Evolutionary conservation across 202 grass and related monocot genomes (phyloP).

Genomic region (Schoenoplectus tabernaemontani): DNA sequence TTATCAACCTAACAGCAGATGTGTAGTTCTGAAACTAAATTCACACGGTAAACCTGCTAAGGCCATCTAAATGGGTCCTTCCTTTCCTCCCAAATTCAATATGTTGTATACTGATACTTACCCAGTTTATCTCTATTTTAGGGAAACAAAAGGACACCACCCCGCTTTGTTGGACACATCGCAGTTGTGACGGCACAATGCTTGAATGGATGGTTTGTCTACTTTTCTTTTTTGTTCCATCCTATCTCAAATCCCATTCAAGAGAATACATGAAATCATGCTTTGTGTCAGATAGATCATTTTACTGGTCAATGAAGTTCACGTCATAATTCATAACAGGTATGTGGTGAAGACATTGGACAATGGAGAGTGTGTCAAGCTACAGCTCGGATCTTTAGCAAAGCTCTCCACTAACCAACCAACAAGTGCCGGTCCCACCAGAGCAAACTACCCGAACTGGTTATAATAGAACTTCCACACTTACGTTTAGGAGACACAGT

Average conservation of each 20-base stretch:
- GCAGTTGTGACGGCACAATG: constrained; percentile 74
- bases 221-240: not conserved
- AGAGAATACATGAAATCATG: not conserved
- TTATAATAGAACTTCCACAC: constrained; percentile 16
- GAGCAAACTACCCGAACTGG: constrained; percentile 40
- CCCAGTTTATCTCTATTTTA: too few relatives aligned
- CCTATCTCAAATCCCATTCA: not conserved
- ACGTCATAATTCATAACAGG: constrained; percentile 29
- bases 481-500: not conserved
- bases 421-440: constrained; percentile 24
- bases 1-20: not conserved
- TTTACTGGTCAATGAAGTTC: not conserved
- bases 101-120: not conserved
- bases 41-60: not conserved
- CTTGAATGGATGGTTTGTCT: constrained; percentile 78
- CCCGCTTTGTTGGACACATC: constrained; percentile 54
- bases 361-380: constrained; percentile 64
- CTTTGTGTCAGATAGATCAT: not conserved
- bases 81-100: not conserved
- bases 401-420: constrained; percentile 33
- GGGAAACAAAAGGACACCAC: constrained; percentile 89
- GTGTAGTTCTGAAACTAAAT: not conserved
- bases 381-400: constrained; percentile 69
- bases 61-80: not conserved
- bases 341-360: constrained; percentile 88